Base-by-base conservation (phyloP, 2,329 filamentous ascomycete genomes). In the Microsporum ferrugineum region DNA sequence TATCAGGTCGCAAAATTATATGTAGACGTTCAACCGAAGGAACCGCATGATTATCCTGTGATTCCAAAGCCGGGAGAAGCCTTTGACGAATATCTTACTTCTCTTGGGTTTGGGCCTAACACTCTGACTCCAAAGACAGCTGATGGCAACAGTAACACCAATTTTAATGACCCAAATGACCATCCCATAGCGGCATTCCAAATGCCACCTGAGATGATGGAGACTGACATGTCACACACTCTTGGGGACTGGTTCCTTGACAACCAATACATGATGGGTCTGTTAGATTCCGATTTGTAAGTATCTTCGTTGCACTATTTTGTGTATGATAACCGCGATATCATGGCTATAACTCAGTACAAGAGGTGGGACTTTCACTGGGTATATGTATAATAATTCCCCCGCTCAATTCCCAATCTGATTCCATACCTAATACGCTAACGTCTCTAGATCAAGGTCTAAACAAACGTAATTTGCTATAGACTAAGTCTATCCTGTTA, bases 221-320 rank as follows among this genome's bases (percentile, higher is more conserved):
- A 66, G 66, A 56, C 65, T 64, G 4, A 69, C 74, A 62, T 69
- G 61, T 70, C 73, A 29, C 72, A 78, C 36, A 79, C 84, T 53
- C 71, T 87, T 62, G 81, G 82, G 1, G 84, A 85, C 63, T 87
- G 84, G 84, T 87, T 86, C 65, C 83, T 82, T 2, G 83, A 84
- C 1, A 87, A 83, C 62, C 78, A 80, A 60, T 84, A 86, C 66
- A 82, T 88, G 75, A 79, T 87, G 75, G 83, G 82, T 0, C 68
- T 87, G 61, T 70, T 87, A 68, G 85, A 88, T 68, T 82, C 86
- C 62, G 84, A 87, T 66, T 55, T 73, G 29, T 64, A 61, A 56
- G 8, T n/a, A 53, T 33, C 45, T 5, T 33, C 29, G 10, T 33
- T 53, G 27, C 43, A 3, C 43, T 29, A 23, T 10, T 29, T 23